Evolutionary conservation across 2,329 filamentous ascomycete genomes (phyloP).

Genomic region (Falciphora oryzae): DNA sequence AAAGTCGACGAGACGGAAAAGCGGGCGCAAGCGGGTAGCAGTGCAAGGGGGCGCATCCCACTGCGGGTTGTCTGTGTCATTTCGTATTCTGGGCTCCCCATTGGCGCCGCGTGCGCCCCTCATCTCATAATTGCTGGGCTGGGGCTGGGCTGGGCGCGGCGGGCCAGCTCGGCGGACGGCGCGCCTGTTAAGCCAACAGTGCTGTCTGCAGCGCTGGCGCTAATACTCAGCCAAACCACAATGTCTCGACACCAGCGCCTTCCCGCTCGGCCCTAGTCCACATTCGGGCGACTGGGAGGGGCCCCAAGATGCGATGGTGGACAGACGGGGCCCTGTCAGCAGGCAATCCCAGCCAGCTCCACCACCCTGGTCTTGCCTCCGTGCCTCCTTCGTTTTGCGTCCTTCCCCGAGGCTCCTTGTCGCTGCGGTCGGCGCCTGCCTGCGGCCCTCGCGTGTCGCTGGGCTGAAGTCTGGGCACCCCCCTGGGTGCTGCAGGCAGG

Average conservation of each 20-base stretch:
- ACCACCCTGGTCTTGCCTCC: background rate
- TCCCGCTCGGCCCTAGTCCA: background rate
- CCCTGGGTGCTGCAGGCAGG: background rate
- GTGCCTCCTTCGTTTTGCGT: background rate
- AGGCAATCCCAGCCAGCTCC: background rate
- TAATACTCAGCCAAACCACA: background rate
- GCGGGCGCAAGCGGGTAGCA: background rate
- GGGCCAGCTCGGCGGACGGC: background rate
- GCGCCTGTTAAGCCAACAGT: background rate
- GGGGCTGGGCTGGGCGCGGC: background rate
- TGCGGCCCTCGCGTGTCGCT: background rate
- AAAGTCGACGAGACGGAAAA: background rate
- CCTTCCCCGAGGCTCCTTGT: background rate
- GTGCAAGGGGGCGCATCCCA: background rate
- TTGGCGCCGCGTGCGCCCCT: background rate
- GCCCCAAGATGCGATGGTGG: background rate
- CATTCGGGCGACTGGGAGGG: background rate
- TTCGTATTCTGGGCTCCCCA: background rate
- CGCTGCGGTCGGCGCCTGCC: too few species aligned
- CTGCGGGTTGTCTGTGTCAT: background rate
- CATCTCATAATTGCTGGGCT: background rate
- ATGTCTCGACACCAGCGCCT: background rate
- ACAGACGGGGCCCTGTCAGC: background rate
- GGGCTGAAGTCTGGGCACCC: conserved; percentile 1
- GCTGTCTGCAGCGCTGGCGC: background rate